Base-by-base conservation (phyloP, 2,329 filamentous ascomycete genomes). In the Aspergillus unguis region DNA sequence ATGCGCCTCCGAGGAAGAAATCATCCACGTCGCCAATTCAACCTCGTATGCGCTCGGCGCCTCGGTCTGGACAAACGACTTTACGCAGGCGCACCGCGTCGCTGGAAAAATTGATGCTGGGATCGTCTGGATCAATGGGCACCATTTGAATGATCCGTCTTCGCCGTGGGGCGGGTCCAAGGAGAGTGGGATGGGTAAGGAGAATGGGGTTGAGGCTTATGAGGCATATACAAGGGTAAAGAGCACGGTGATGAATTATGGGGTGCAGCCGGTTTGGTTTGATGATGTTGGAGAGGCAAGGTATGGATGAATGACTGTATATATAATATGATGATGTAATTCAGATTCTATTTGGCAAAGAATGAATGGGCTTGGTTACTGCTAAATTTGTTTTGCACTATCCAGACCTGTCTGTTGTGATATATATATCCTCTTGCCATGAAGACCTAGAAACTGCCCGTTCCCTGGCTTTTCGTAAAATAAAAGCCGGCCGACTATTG, bases 121-220 rank as follows among this genome's bases (percentile, higher is more conserved):
- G 1, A 79, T 80, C 29, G 70, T 74, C 29, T 78, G 64, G 73
- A 67, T 72, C 11, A 80, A 77, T 56, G 77, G 72, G 0, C 85
- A 89, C 67, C 85, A 89, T 64, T 78, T 85, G 32, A 89, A 88
- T 59, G 86, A 88, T 58, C 85, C 86, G 0, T 85, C 84, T 59
- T 85, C 84, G 53, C 84, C 86, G 0, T 86, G 86, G 85, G 86
- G 86, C 27, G 84, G 85, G 1, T 74, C 81, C 29, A 83, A 84
- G 59, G 77, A 80, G 1, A 85, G 82, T 58, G 86, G 86, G 1
- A 79, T 89, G 0, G 86, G 86, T 1, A 88, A 85, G 55, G 87
- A 90, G 73, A 89, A 90, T 62, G 86, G 86, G 0, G 60, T 84
- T 0, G 86, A 86, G 62, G 82, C 84, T 0, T 85, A 81, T 60